Evolutionary conservation across 2,329 filamentous ascomycete species (phyloP).

Genomic region (Ophioceras dolichostomum): DNA sequence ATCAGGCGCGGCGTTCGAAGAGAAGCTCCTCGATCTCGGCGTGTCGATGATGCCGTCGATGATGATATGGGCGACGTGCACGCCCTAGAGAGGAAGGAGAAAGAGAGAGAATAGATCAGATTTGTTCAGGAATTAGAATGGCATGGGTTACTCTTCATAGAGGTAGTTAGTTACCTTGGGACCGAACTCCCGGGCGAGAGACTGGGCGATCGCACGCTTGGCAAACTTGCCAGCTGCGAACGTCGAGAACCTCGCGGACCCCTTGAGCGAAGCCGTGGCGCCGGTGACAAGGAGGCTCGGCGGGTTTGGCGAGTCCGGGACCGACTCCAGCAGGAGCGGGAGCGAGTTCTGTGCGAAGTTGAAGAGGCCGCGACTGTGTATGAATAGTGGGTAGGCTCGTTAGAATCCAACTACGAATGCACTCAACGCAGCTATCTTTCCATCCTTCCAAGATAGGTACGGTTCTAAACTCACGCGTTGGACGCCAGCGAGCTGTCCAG

Average conservation of each 20-base stretch:
- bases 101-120: no score
- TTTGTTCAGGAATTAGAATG: no score
- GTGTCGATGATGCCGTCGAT: slow-evolving; percentile 82
- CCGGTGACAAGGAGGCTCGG: slow-evolving; percentile 79
- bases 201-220: slow-evolving; percentile 59
- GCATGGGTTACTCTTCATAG: no score
- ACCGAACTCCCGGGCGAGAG: slow-evolving; percentile 70
- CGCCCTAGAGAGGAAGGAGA: slow-evolving; percentile 40
- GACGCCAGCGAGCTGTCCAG: slow-evolving; percentile 31
- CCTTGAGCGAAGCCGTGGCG: slow-evolving; percentile 68
- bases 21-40: no score
- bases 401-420: not conserved
- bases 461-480: slow-evolving; percentile 31
- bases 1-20: slow-evolving; percentile 32
- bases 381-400: not conserved
- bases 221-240: slow-evolving; percentile 79
- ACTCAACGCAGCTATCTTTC: no score
- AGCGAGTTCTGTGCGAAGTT: slow-evolving; percentile 62
- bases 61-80: slow-evolving; percentile 73
- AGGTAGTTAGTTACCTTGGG: slow-evolving; percentile 27
- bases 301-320: slow-evolving; percentile 44
- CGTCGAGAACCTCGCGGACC: slow-evolving; percentile 52
- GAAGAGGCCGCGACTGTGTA: slow-evolving; percentile 53
- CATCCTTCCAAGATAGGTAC: not conserved
- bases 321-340: slow-evolving; percentile 56